phyloP scores from a whole-genome alignment of 2,329 filamentous ascomycete species.

The Botryotinia convoluta region DNA sequence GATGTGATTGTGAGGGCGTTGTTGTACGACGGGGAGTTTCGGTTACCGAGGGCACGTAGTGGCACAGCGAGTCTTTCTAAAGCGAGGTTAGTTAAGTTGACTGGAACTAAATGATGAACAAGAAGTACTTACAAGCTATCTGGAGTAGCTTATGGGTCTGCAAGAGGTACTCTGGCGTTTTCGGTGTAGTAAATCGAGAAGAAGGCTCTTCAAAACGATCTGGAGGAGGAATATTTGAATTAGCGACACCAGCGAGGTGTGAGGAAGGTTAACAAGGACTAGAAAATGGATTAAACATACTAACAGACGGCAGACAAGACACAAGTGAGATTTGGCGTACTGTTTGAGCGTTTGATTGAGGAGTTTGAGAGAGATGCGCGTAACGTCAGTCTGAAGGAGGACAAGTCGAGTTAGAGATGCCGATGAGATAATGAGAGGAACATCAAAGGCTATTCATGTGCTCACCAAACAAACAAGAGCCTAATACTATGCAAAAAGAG shows the following conservation, averaged over 20 bases:
- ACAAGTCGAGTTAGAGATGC: not conserved
- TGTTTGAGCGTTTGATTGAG: no score
- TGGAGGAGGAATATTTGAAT: not conserved
- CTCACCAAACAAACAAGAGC: not conserved
- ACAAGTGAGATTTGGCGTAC: not conserved
- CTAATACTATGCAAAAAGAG: rapidly evolving
- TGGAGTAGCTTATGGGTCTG: not conserved
- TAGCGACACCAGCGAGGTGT: not conserved
- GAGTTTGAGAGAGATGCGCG: no score
- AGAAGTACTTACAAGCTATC: not conserved
- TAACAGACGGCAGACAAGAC: not conserved
- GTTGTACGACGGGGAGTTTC: not conserved
- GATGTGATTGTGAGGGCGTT: not conserved
- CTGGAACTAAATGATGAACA: not conserved
- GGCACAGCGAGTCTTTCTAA: not conserved
- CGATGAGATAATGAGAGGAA: not conserved
- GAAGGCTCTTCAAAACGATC: not conserved
- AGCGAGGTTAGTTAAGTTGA: not conserved
- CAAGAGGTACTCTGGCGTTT: not conserved
- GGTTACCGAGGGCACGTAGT: not conserved
- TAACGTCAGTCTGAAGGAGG: not conserved
- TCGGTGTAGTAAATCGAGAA: not conserved
- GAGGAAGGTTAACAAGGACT: not conserved
- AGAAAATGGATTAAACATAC: not conserved
- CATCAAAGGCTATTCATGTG: not conserved